phyloP scores from a whole-genome alignment of 2,329 filamentous ascomycete genomes.

The Ilyonectria sp. region DNA sequence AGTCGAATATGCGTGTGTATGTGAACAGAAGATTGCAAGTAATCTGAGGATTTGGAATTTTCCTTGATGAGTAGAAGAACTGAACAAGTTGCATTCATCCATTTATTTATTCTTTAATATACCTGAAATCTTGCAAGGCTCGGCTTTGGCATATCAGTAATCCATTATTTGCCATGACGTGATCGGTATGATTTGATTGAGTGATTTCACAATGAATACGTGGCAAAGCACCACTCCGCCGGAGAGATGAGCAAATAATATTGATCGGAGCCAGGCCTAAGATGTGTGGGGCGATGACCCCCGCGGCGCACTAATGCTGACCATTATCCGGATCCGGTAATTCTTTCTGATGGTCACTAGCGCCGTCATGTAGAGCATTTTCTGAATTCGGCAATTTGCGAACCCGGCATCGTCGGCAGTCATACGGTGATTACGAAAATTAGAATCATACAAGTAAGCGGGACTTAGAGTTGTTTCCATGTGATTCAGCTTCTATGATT shows the following conservation, averaged over 20 bases:
- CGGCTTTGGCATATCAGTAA: not conserved
- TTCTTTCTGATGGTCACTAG: not conserved
- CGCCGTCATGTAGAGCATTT: not conserved
- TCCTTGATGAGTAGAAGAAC: not conserved
- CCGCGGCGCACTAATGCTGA: slow-evolving; percentile 2
- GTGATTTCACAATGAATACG: not conserved
- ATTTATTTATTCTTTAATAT: not conserved
- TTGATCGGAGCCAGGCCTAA: not conserved
- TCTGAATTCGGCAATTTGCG: not conserved
- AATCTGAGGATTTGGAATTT: not conserved
- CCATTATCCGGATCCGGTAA: slow-evolving; percentile 4
- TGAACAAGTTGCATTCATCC: not conserved
- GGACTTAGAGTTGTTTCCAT: slow-evolving; percentile 6
- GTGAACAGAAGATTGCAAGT: not conserved
- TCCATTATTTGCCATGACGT: not conserved
- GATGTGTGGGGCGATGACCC: not conserved
- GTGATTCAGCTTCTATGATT: slow-evolving; percentile 2
- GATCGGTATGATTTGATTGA: not conserved
- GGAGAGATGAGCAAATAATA: not conserved
- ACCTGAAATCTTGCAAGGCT: not conserved
- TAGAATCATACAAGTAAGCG: not conserved
- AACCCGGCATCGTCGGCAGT: not conserved
- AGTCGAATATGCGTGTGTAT: not conserved
- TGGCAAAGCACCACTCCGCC: not conserved
- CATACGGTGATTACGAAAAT: not conserved